Conservation (phyloP, 345 rosid genomes). For the Pistacia integerrima region DNA sequence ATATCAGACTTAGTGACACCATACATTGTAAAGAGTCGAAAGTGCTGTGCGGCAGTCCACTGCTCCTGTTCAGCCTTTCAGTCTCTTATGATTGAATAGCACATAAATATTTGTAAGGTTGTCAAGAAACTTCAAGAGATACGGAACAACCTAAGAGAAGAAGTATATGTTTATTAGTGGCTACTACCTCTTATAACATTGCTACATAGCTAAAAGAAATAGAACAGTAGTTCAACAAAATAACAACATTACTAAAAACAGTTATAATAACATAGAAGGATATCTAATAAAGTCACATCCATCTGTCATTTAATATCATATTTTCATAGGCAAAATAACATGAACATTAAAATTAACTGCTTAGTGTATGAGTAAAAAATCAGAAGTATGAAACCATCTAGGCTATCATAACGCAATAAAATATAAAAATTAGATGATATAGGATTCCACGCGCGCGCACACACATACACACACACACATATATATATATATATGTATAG, state of each 20-base stretch:
- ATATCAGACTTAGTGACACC: constrained; percentile 16
- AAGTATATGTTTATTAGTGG: no score
- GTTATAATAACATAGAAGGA: neutral
- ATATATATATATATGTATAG: no score
- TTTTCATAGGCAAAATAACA: neutral
- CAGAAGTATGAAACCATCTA: neutral
- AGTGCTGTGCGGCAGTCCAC: constrained; percentile 87
- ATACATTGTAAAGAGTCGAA: constrained; percentile 90
- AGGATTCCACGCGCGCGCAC: neutral
- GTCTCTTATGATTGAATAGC: constrained; percentile 93
- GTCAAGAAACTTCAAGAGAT: constrained; percentile 93
- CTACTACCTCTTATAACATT: no score
- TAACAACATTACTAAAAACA: neutral
- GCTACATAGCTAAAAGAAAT: neutral
- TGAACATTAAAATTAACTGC: neutral
- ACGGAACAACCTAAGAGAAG: no score
- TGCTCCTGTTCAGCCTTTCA: constrained; percentile 94
- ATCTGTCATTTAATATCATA: neutral
- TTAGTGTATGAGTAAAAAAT: neutral
- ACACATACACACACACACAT: no score
- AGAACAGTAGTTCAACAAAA: neutral
- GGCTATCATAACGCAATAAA: neutral
- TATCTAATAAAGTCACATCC: no score
- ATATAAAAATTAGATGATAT: neutral
- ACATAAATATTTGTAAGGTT: constrained; percentile 96